Evolutionary conservation across 306 rosid species (phyloP).

Genomic region (Mimosa pudica): DNA sequence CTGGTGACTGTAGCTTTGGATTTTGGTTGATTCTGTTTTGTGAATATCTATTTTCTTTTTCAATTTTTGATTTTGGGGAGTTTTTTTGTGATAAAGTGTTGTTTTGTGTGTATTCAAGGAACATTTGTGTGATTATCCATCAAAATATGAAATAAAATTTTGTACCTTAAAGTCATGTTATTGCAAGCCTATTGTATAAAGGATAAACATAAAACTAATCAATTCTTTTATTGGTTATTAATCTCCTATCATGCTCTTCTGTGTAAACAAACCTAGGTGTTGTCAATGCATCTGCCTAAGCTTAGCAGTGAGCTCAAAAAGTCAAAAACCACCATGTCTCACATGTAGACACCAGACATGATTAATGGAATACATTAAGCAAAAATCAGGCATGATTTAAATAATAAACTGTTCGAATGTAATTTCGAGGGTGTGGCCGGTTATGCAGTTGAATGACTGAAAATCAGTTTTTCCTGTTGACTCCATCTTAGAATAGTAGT

Average conservation of each 20-base stretch:
- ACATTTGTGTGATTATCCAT: neutral
- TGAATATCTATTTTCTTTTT: slow-evolving; percentile 13
- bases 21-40: slow-evolving; percentile 30
- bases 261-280: neutral
- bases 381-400: neutral
- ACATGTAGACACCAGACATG: neutral
- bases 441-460: too few species aligned
- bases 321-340: neutral
- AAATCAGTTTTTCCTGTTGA: too few species aligned
- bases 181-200: neutral
- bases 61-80: neutral
- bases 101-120: neutral
- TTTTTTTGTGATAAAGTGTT: neutral
- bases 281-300: neutral
- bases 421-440: too few species aligned
- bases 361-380: neutral
- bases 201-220: neutral
- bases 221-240: neutral
- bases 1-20: slow-evolving; percentile 8
- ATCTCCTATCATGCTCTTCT: neutral
- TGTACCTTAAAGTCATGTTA: neutral
- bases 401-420: too few species aligned
- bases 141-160: neutral
- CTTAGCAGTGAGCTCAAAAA: neutral
- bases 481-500: too few species aligned